Evolutionary conservation across 495 filamentous ascomycete genomes (phyloP), one percentile per base, ranked within the genome.

Genomic region (Podospora australis): DNA sequence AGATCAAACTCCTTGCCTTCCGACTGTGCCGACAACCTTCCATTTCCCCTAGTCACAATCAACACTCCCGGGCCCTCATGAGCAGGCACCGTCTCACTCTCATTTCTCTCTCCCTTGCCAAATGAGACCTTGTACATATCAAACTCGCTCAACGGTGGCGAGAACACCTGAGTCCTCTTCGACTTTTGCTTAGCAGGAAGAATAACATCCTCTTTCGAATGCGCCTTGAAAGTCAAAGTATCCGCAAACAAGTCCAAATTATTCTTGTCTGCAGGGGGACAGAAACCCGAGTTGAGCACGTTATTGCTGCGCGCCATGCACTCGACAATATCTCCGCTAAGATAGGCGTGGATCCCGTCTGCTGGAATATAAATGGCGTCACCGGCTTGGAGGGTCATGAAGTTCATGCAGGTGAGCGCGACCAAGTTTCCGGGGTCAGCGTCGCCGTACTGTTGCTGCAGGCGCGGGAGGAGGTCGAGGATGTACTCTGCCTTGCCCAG

Each of bases 241-340:
- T 72, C 62, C 25, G 68, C 68, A 63, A 89, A 90, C 8, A 80
- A 49, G 22, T 86, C 79, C 34, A 80, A 71, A 45, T 66, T 78
- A 49, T 87, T 75, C 23, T 83, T 70, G 20, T 84, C 76, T 0
- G 78, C 69, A 0, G 69, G 70, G 1, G 84, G 84, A 56, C 84
- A 88, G 70, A 90, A 87, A 0, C 86, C 85, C 3, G 76, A 77
- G 51, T 85, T 86, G 10, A 90, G 70, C 20, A 91, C 85, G 45
- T 90, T 88, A 65, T 90, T 83, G 25, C 77, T 83, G 17, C 87
- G 79, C 2, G 86, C 86, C 86, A 92, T 90, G 68, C 87, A 89
- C 61, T 90, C 86, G 47, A 92, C 79, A 39, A 90, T 87, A 62
- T 89, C 83, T 0, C 88, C 88, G 36, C 77, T 75, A 2, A 90